phyloP scores from a whole-genome alignment of 73 alveolate species.

The Breviolum minutum region DNA sequence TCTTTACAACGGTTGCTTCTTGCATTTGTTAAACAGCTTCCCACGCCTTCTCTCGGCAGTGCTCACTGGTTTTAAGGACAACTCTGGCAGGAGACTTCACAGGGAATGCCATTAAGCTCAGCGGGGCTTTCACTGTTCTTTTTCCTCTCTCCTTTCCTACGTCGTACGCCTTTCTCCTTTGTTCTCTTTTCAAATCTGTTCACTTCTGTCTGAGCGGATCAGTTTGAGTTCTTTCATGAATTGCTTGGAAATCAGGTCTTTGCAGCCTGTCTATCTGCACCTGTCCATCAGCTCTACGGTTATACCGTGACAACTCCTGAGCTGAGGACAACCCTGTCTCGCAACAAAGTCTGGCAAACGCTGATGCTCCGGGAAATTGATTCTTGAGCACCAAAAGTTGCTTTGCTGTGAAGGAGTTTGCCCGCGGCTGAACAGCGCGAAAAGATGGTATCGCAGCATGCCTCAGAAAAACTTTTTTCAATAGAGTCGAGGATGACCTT shows the following conservation, averaged over 20 bases:
- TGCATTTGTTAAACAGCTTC: background rate
- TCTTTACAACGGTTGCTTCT: background rate
- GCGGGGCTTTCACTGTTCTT: background rate
- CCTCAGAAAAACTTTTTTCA: background rate
- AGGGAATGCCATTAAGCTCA: slow-evolving; percentile 30
- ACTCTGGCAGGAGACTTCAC: slow-evolving; percentile 74
- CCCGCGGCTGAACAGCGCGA: slow-evolving; percentile 71
- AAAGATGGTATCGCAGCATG: slow-evolving; percentile 55
- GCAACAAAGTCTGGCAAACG: background rate
- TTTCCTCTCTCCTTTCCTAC: too few relatives aligned
- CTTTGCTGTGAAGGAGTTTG: slow-evolving; percentile 1
- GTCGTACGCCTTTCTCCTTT: too few relatives aligned
- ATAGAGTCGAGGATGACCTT: background rate
- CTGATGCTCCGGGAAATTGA: background rate
- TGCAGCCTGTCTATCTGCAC: slow-evolving; percentile 71
- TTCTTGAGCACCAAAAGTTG: background rate
- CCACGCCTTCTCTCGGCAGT: background rate
- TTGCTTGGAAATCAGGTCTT: background rate
- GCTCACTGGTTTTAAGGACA: background rate
- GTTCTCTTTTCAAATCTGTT: too few relatives aligned
- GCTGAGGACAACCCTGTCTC: slow-evolving; percentile 25
- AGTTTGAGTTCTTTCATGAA: background rate
- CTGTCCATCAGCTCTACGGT: slow-evolving; percentile 67
- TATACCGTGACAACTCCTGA: slow-evolving; percentile 63
- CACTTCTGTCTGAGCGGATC: too few relatives aligned